Percentiles rank a stretch among this genome's conserved stretches.
phyloP scores from a whole-genome alignment of 352 stramenopile species.

The Elongisporangium anandrum region DNA sequence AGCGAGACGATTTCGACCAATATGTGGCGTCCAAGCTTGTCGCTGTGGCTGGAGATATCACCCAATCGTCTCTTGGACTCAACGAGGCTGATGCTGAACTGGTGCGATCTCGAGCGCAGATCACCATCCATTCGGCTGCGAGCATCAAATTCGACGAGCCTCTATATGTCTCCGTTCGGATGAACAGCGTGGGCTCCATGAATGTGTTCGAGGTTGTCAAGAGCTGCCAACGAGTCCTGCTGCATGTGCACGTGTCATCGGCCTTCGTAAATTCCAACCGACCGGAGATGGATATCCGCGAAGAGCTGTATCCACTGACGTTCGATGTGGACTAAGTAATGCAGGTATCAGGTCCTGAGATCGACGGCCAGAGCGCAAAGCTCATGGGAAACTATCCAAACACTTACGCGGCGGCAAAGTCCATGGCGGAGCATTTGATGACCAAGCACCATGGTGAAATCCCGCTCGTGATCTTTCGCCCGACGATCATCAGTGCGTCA shows the following conservation, averaged over 20 bases:
- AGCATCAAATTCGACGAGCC: conserved; percentile 84
- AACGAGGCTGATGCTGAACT: conserved; percentile 31
- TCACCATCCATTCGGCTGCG: conserved; percentile 83
- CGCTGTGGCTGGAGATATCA: conserved; percentile 68
- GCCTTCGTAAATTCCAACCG: conserved; percentile 86
- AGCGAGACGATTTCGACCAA: conserved; percentile 42
- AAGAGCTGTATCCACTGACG: conserved; percentile 79
- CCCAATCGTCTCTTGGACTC: conserved; percentile 50
- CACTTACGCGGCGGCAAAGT: conserved; percentile 88
- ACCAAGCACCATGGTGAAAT: conserved; percentile 36
- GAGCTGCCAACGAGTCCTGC: conserved; percentile 37
- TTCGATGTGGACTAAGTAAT: conserved; percentile 73
- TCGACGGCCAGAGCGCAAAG: conserved; percentile 63
- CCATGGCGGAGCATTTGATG: conserved; percentile 80
- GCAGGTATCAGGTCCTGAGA: conserved; percentile 40
- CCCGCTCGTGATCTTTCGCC: conserved; percentile 75
- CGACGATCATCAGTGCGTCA: conserved; percentile 78
- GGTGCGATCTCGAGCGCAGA: conserved; percentile 39
- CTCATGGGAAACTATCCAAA: conserved; percentile 88
- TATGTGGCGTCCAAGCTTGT: conserved; percentile 55
- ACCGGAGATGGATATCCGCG: conserved; percentile 39
- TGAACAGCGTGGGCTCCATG: conserved; percentile 75
- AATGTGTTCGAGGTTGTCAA: conserved; percentile 59
- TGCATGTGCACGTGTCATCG: conserved; percentile 80
- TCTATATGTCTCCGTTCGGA: conserved; percentile 78